Conservation (phyloP, 257 asterid genomes). For the Echites panduratus region DNA sequence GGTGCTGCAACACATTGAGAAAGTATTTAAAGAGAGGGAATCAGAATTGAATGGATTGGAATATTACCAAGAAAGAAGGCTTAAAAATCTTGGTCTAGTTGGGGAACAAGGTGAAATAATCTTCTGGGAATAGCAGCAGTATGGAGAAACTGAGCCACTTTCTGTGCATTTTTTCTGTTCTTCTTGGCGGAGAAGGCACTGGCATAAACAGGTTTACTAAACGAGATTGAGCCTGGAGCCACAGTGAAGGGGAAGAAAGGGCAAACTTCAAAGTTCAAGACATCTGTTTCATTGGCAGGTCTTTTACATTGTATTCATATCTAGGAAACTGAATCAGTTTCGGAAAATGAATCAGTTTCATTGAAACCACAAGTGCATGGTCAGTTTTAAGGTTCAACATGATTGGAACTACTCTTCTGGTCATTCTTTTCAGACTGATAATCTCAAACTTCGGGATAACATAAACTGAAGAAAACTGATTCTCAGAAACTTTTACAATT, state of each 20-base stretch:
- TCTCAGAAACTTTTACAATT: neutral
- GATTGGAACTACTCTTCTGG: too few species aligned
- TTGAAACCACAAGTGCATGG: too few species aligned
- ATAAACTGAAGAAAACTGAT: neutral
- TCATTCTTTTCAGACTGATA: neutral
- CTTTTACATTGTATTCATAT: neutral
- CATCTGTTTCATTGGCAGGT: neutral
- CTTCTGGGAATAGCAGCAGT: slow-evolving; percentile 56
- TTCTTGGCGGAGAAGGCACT: neutral
- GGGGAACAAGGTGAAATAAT: slow-evolving; percentile 97
- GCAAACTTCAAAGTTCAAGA: neutral
- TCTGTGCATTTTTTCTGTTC: neutral
- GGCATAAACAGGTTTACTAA: neutral
- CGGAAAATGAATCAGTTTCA: neutral
- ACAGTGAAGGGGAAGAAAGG: neutral
- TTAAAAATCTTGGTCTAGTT: slow-evolving; percentile 87
- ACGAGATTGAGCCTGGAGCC: neutral
- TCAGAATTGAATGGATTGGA: slow-evolving; percentile 65
- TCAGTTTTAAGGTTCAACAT: neutral
- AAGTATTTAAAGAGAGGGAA: slow-evolving; percentile 63
- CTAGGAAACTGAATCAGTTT: neutral
- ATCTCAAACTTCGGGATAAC: neutral
- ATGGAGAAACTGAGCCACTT: neutral
- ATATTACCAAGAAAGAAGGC: slow-evolving; percentile 88
- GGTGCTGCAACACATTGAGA: slow-evolving; percentile 75